These are phyloP conservation scores for Dianthus caryophyllus DNA, from an alignment of 148 eudicot genomes.

Conservation along the genomic window DNA sequence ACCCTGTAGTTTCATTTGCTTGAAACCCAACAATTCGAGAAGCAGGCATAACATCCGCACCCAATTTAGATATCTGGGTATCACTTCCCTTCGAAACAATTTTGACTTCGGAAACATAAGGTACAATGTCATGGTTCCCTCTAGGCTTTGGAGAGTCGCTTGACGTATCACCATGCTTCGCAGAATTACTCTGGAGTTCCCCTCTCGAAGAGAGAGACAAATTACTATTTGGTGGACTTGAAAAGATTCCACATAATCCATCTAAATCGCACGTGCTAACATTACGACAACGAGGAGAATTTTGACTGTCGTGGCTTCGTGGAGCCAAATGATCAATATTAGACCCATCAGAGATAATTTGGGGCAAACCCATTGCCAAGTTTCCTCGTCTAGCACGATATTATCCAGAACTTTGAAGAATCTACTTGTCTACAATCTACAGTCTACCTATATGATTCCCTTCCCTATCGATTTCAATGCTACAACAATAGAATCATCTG, in stretches of 20 bases:
- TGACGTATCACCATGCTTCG: slow-evolving; percentile 20
- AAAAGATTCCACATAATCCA: slow-evolving; percentile 26
- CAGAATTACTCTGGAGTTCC: slow-evolving; percentile 19
- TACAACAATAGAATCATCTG: slow-evolving; percentile 1
- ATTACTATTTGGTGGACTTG: slow-evolving; percentile 19
- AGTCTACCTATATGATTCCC: not conserved
- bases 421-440: not conserved
- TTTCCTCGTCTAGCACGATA: slow-evolving; percentile 13
- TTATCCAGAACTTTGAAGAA: slow-evolving; percentile 8
- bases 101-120: slow-evolving; percentile 29
- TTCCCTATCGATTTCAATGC: not conserved
- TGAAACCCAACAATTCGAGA: slow-evolving; percentile 66
- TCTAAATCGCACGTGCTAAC: slow-evolving; percentile 33
- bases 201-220: slow-evolving; percentile 29
- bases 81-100: slow-evolving; percentile 25
- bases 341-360: slow-evolving; percentile 38
- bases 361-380: slow-evolving; percentile 66
- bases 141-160: slow-evolving; percentile 21
- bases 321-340: slow-evolving; percentile 25
- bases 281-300: slow-evolving; percentile 21
- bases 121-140: slow-evolving; percentile 30
- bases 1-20: slow-evolving; percentile 23
- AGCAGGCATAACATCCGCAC: slow-evolving; percentile 35
- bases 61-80: slow-evolving; percentile 26
- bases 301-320: slow-evolving; percentile 24